phyloP scores from a whole-genome alignment of 2,329 filamentous ascomycete species.

The Fusarium heterosporum region DNA sequence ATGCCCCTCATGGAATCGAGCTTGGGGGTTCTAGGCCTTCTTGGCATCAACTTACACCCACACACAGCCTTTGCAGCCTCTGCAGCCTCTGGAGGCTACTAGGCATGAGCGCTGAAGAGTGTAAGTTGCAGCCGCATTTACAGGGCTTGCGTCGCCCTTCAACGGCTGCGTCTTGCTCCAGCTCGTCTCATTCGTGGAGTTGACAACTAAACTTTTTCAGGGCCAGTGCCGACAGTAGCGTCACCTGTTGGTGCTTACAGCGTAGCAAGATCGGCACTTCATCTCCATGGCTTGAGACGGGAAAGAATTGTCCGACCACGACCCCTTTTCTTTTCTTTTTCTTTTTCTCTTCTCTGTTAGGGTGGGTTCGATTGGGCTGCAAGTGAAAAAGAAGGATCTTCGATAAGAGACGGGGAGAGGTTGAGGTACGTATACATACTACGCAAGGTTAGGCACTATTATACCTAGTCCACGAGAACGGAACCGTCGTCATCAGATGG shows the following conservation, averaged over 20 bases:
- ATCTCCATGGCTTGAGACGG: not conserved
- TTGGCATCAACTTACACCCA: constrained; percentile 23
- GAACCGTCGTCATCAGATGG: constrained; percentile 11
- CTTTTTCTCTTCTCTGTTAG: not conserved
- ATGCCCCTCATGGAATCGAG: constrained; percentile 19
- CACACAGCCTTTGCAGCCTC: not conserved
- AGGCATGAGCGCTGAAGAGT: too few species aligned
- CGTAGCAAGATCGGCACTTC: constrained; percentile 28
- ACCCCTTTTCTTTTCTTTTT: constrained; percentile 5
- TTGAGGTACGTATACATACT: not conserved
- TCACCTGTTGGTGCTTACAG: constrained; percentile 10
- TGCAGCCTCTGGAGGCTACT: not conserved
- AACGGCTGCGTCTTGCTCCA: constrained; percentile 4
- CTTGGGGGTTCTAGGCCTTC: constrained; percentile 35
- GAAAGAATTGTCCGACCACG: constrained; percentile 11
- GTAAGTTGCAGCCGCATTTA: not conserved
- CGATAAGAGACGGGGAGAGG: not conserved
- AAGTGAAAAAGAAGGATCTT: not conserved
- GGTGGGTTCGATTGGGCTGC: not conserved
- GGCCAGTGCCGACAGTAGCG: constrained; percentile 40
- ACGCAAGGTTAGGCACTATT: not conserved
- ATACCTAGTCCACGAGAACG: not conserved
- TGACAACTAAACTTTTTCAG: not conserved
- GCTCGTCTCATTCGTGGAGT: constrained; percentile 27
- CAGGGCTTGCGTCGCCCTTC: not conserved